Percentiles rank a stretch among this genome's conserved stretches.
Conservation (phyloP, 805 yeast genomes). For the Candida glaebosa region DNA sequence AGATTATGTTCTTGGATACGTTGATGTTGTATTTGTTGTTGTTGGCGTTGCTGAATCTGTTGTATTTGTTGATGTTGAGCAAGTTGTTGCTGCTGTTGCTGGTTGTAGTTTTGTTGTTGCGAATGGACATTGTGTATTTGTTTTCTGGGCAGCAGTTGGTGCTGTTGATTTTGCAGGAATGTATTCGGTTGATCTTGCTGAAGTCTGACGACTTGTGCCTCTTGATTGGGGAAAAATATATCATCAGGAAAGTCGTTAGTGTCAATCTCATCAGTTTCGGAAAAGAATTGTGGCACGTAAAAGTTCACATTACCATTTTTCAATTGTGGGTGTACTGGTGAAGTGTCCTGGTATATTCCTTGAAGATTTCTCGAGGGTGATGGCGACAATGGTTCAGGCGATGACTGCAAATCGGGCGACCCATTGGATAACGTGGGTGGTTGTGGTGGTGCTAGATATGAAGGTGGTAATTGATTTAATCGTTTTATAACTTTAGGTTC, state of each 20-base stretch:
- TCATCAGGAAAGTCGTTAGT: neutral
- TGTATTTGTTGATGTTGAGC: conserved; percentile 1
- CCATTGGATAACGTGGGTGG: conserved; percentile 29
- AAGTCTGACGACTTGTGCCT: neutral
- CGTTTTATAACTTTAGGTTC: conserved; percentile 21
- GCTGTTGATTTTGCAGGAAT: conserved; percentile 3
- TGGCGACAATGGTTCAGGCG: conserved; percentile 37
- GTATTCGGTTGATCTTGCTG: conserved; percentile 2
- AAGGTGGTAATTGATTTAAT: conserved; percentile 7
- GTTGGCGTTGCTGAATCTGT: conserved; percentile 4
- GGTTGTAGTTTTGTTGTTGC: conserved; percentile 4
- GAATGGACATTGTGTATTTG: conserved; percentile 6
- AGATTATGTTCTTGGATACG: conserved; percentile 2
- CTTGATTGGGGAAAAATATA: conserved; percentile 6
- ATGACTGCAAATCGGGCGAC: conserved; percentile 36
- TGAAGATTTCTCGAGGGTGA: conserved; percentile 20
- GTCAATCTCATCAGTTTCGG: conserved; percentile 20
- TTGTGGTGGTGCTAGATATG: conserved; percentile 33
- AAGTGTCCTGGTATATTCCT: conserved; percentile 12
- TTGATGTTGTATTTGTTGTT: conserved; percentile 2
- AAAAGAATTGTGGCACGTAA: conserved; percentile 39
- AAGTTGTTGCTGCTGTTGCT: conserved; percentile 1
- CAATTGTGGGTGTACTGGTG: conserved; percentile 24
- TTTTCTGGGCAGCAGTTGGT: conserved; percentile 1
- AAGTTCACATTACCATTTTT: conserved; percentile 19